Conservation (phyloP, 2,329 filamentous ascomycete genomes). For the Fusarium falciforme region DNA sequence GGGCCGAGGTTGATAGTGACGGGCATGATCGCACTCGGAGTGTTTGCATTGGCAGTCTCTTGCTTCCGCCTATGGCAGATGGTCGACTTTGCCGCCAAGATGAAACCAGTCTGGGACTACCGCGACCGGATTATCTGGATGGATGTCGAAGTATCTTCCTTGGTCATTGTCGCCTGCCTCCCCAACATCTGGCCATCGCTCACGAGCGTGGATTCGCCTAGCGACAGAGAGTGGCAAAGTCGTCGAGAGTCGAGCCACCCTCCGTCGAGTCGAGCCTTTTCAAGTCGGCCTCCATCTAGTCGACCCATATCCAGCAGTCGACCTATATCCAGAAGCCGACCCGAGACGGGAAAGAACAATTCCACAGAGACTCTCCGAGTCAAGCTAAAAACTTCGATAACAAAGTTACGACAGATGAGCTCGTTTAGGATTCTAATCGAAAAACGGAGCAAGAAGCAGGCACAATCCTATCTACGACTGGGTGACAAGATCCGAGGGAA, state of each 20-base stretch:
- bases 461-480: slow-evolving; percentile 40
- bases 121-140: slow-evolving; percentile 56
- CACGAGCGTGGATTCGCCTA: neutral
- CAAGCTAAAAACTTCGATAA: slow-evolving; percentile 3
- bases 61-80: slow-evolving; percentile 52
- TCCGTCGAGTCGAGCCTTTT: neutral
- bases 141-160: slow-evolving; percentile 54
- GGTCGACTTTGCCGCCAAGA: slow-evolving; percentile 43
- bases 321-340: neutral
- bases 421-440: neutral
- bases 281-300: neutral
- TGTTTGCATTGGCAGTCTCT: slow-evolving; percentile 53
- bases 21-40: slow-evolving; percentile 58
- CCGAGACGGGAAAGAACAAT: slow-evolving; percentile 1
- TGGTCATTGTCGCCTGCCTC: slow-evolving; percentile 56
- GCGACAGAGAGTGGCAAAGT: slow-evolving; percentile 1
- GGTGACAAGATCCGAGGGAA: slow-evolving; percentile 47
- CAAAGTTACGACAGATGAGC: neutral
- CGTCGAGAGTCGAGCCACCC: neutral
- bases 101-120: slow-evolving; percentile 56
- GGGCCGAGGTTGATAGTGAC: slow-evolving; percentile 57
- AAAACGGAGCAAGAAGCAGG: slow-evolving; percentile 40
- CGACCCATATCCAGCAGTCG: neutral
- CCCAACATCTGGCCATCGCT: slow-evolving; percentile 50
- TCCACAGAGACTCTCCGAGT: neutral